phyloP scores from a whole-genome alignment of 2,329 filamentous ascomycete genomes.

The Periconia macrospinosa region DNA sequence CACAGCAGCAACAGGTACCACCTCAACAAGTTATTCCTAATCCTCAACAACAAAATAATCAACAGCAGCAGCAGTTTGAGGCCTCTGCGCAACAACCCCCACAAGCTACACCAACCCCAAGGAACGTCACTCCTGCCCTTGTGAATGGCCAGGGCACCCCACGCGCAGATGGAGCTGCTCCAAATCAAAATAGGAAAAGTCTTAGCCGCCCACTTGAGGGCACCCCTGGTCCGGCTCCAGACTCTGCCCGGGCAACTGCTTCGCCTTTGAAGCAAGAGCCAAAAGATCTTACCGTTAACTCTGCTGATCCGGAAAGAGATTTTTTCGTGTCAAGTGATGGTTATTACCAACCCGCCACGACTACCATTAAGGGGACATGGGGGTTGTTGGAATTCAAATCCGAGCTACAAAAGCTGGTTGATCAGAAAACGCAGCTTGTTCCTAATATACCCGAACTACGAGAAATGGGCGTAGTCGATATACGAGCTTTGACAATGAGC shows the following conservation, averaged over 20 bases:
- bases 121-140: constrained; percentile 50
- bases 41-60: constrained; percentile 11
- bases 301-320: constrained; percentile 16
- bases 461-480: constrained; percentile 86
- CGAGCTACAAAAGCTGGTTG: constrained; percentile 74
- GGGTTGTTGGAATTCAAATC: constrained; percentile 45
- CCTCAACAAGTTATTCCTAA: constrained; percentile 31
- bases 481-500: constrained; percentile 85
- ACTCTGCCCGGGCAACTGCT: constrained; percentile 26
- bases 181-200: constrained; percentile 39
- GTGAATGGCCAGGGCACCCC: constrained; percentile 52
- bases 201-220: constrained; percentile 39
- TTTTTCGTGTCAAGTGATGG: constrained; percentile 24
- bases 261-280: constrained; percentile 35
- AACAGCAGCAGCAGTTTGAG: constrained; percentile 30
- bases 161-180: constrained; percentile 38
- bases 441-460: constrained; percentile 73
- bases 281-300: constrained; percentile 17
- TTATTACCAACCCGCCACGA: constrained; percentile 31
- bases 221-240: constrained; percentile 36
- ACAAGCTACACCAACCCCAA: constrained; percentile 48
- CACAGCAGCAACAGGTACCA: constrained; percentile 17
- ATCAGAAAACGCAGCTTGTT: constrained; percentile 66
- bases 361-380: constrained; percentile 26
- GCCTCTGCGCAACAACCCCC: constrained; percentile 26